A percentile compares a stretch with the other conserved stretches of the same genome.
These are phyloP conservation scores for Gliomastix tumulicola DNA, from an alignment of 2,329 filamentous ascomycete genomes.

Conservation along the genomic window DNA sequence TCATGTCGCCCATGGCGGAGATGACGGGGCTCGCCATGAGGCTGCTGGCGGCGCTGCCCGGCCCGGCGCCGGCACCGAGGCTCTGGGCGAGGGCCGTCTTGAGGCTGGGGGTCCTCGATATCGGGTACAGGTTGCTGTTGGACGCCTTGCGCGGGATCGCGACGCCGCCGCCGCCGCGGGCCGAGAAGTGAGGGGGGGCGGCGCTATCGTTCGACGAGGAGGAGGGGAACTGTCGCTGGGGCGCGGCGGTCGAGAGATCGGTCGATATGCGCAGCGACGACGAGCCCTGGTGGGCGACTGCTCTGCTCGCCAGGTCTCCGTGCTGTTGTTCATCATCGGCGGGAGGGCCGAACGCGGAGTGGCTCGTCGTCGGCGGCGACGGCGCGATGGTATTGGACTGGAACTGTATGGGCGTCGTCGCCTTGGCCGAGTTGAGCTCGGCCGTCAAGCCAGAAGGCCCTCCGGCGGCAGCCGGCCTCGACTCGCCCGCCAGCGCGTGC, in stretches of 20 bases:
- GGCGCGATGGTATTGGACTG: constrained; percentile 7
- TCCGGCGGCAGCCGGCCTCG: no score
- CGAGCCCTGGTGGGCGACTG: no score
- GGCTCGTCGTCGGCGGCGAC: constrained; percentile 2
- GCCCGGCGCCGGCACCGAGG: constrained; percentile 35
- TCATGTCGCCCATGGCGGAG: constrained; percentile 70
- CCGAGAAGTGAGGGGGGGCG: no score
- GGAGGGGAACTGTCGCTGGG: not conserved
- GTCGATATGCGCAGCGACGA: constrained; percentile 29
- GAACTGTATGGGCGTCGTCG: constrained; percentile 3
- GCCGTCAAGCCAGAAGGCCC: no score
- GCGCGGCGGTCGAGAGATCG: constrained; percentile 14
- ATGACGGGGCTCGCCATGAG: constrained; percentile 67
- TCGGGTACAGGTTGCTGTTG: constrained; percentile 30
- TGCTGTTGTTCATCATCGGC: not conserved
- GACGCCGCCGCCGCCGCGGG: no score
- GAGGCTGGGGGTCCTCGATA: constrained; percentile 55
- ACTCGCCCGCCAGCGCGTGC: no score
- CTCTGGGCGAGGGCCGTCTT: constrained; percentile 46
- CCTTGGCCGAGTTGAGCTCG: not conserved
- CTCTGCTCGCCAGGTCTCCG: no score
- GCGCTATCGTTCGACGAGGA: no score
- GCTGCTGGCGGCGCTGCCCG: constrained; percentile 55
- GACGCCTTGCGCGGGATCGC: constrained; percentile 20
- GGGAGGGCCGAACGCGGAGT: not conserved